Conservation (phyloP, 75 land plant genomes). For the Ceratopteris richardii region DNA sequence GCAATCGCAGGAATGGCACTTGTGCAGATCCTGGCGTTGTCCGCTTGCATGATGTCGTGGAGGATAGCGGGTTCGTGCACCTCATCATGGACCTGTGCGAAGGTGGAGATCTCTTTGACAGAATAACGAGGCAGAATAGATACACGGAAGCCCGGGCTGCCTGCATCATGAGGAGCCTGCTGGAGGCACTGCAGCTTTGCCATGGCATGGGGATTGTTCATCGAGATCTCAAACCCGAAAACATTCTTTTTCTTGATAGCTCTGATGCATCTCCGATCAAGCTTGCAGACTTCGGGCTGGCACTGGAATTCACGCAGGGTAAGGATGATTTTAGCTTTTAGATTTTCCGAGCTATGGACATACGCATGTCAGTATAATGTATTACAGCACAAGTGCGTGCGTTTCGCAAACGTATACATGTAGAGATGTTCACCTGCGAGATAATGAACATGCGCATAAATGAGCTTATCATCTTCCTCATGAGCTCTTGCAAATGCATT, state of each 20-base stretch:
- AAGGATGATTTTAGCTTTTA: neutral
- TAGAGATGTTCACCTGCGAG: no score
- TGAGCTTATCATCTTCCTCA: no score
- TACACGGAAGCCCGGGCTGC: constrained; percentile 36
- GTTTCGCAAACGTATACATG: no score
- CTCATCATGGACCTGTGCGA: constrained; percentile 41
- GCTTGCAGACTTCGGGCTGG: constrained; percentile 60
- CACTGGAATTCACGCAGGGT: constrained; percentile 24
- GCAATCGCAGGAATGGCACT: no score
- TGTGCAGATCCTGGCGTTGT: constrained; percentile 14
- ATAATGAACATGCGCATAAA: no score
- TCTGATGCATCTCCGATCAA: constrained; percentile 7
- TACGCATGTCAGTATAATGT: no score
- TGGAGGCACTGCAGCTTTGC: constrained; percentile 34
- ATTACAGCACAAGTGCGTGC: no score
- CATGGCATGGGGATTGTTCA: constrained; percentile 48
- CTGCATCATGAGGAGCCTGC: constrained; percentile 17
- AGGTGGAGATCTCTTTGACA: constrained; percentile 30
- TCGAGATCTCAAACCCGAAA: constrained; percentile 66
- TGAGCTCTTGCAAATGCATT: no score
- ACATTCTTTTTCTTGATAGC: constrained; percentile 33
- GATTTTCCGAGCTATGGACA: no score
- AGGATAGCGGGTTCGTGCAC: constrained; percentile 27
- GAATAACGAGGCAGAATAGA: constrained; percentile 2
- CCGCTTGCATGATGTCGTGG: constrained; percentile 24